Conservation (phyloP, 257 asterid genomes). For the Thymus quinquecostatus region DNA sequence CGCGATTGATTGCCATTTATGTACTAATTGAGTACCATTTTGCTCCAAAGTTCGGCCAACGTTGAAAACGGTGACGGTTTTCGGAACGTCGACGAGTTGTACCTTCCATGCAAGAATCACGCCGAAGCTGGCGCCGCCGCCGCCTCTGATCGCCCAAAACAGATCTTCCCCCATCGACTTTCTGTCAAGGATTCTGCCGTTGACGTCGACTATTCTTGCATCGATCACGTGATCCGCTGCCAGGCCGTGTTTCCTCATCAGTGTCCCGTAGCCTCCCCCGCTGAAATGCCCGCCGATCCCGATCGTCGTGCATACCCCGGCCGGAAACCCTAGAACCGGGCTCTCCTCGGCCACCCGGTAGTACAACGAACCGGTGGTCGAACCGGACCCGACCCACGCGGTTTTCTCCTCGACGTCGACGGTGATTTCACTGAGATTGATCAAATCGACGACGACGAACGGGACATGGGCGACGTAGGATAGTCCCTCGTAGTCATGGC, state of each 20-base stretch:
- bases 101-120: constrained; percentile 21
- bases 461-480: constrained; percentile 26
- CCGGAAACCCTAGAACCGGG: constrained; percentile 39
- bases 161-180: not conserved
- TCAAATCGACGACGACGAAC: constrained; percentile 39
- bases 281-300: constrained; percentile 46
- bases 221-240: constrained; percentile 41
- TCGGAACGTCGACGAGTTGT: constrained; percentile 21
- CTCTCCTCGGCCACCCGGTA: constrained; percentile 39
- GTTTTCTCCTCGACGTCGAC: constrained; percentile 32
- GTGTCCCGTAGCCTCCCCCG: constrained; percentile 48
- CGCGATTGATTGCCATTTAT: constrained; percentile 16
- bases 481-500: constrained; percentile 27
- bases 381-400: constrained; percentile 42
- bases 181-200: constrained; percentile 37
- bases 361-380: constrained; percentile 37
- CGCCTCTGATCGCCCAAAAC: constrained; percentile 28
- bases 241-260: constrained; percentile 42
- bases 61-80: constrained; percentile 19
- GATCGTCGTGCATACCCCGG: constrained; percentile 42
- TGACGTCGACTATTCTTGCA: constrained; percentile 41
- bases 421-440: constrained; percentile 34
- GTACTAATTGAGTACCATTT: constrained; percentile 9
- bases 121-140: constrained; percentile 30
- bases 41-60: constrained; percentile 22